Percentiles rank a stretch among this genome's conserved stretches.
phyloP scores from a whole-genome alignment of 495 filamentous ascomycete genomes.

The Daldinia decipiens region DNA sequence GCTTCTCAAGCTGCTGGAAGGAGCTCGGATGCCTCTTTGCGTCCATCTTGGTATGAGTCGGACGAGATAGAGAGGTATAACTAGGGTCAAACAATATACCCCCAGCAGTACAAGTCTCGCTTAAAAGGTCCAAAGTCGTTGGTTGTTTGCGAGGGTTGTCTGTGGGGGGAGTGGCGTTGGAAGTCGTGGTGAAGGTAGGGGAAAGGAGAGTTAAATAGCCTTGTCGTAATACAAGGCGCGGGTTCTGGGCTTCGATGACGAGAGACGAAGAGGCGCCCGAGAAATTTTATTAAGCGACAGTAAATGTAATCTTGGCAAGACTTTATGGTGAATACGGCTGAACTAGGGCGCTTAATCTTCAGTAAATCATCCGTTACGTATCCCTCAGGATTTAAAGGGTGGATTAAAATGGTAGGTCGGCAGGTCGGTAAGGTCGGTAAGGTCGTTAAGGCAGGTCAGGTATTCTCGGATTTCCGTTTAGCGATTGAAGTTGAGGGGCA shows the following conservation, averaged over 20 bases:
- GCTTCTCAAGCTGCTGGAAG: conserved; percentile 98
- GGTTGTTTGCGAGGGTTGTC: conserved; percentile 24
- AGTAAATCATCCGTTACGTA: conserved; percentile 31
- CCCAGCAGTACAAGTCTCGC: conserved; percentile 34
- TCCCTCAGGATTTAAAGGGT: conserved; percentile 27
- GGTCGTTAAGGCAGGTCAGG: conserved; percentile 23
- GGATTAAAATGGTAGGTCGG: conserved; percentile 30
- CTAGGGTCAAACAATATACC: conserved; percentile 24
- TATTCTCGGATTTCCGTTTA: conserved; percentile 26
- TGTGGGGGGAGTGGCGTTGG: conserved; percentile 33
- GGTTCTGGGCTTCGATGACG: conserved; percentile 7
- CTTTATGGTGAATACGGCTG: conserved; percentile 23
- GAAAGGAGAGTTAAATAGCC: conserved; percentile 29
- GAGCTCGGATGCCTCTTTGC: conserved; percentile 90
- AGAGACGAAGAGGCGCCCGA: conserved; percentile 17
- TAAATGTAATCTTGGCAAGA: conserved; percentile 20
- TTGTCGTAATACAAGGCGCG: conserved; percentile 43
- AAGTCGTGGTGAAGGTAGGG: conserved; percentile 42
- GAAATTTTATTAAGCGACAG: conserved; percentile 23
- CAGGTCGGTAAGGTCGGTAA: conserved; percentile 6
- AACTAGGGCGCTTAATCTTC: conserved; percentile 32
- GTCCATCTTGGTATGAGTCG: conserved; percentile 69
- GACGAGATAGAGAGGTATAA: conserved; percentile 26
- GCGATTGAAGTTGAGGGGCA: conserved; percentile 34
- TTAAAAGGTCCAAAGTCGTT: conserved; percentile 26